Evolutionary conservation across 2,329 filamentous ascomycete genomes (phyloP).

Genomic region (Paraconiothyrium brasiliense): DNA sequence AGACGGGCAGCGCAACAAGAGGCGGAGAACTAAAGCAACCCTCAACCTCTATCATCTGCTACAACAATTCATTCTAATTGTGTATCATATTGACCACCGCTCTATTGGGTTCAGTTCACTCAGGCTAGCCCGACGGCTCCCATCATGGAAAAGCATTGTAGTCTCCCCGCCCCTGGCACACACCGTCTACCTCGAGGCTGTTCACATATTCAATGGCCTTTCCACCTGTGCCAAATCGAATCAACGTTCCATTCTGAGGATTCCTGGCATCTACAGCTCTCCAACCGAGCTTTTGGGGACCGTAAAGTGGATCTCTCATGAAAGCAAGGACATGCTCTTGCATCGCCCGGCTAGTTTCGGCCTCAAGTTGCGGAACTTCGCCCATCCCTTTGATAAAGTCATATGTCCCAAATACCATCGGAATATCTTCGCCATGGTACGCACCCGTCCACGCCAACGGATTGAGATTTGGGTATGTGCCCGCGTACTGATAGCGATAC

Average conservation of each 20-base stretch:
- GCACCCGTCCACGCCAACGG: slow-evolving; percentile 23
- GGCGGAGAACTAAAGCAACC: slow-evolving; percentile 41
- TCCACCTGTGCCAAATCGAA: slow-evolving; percentile 24
- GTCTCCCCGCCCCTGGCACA: slow-evolving; percentile 22
- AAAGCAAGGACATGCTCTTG: slow-evolving; percentile 45
- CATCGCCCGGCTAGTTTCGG: slow-evolving; percentile 42
- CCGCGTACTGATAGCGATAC: slow-evolving; percentile 25
- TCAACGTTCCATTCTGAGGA: slow-evolving; percentile 20
- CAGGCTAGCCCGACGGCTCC: not conserved
- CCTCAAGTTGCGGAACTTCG: slow-evolving; percentile 31
- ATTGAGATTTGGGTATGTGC: slow-evolving; percentile 23
- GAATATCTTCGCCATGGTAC: slow-evolving; percentile 30
- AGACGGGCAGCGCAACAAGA: slow-evolving; percentile 87
- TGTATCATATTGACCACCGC: not conserved
- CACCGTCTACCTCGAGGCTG: slow-evolving; percentile 25
- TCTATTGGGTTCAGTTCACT: not conserved
- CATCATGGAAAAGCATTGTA: slow-evolving; percentile 22
- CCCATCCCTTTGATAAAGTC: slow-evolving; percentile 16
- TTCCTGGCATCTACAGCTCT: slow-evolving; percentile 18
- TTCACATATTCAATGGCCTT: slow-evolving; percentile 24
- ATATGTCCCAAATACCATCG: slow-evolving; percentile 34
- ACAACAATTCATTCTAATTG: not conserved
- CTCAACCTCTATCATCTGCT: not conserved
- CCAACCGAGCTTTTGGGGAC: slow-evolving; percentile 24
- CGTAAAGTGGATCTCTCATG: slow-evolving; percentile 35